phyloP scores from a whole-genome alignment of 192 early-diverging fungal species.

The Linnemannia exigua region DNA sequence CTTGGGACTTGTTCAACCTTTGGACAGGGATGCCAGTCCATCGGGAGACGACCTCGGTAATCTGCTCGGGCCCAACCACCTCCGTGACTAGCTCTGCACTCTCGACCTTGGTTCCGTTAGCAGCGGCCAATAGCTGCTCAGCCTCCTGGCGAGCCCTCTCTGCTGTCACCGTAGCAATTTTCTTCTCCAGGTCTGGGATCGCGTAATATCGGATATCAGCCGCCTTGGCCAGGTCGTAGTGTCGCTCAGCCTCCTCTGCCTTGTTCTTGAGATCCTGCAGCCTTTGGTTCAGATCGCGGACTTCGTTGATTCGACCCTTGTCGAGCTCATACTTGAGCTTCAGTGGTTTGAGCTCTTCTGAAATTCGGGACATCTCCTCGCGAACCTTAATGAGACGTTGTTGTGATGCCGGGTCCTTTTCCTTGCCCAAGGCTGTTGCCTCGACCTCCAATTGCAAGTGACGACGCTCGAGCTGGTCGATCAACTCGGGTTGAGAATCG shows the following conservation, averaged over 20 bases:
- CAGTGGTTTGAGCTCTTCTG: constrained; percentile 92
- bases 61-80: constrained; percentile 91
- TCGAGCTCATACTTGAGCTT: constrained; percentile 89
- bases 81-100: constrained; percentile 80
- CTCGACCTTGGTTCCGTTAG: constrained; percentile 42
- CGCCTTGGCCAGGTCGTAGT: constrained; percentile 86
- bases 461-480: constrained; percentile 95
- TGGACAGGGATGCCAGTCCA: constrained; percentile 99
- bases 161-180: constrained; percentile 79
- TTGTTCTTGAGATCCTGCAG: constrained; percentile 90
- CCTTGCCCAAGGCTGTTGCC: constrained; percentile 92
- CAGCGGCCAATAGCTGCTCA: constrained; percentile 62
- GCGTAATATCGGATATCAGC: constrained; percentile 96
- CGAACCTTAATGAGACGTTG: constrained; percentile 83
- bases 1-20: constrained; percentile 87
- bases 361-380: constrained; percentile 85
- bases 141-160: constrained; percentile 77
- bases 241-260: constrained; percentile 86
- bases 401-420: constrained; percentile 88
- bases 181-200: constrained; percentile 89
- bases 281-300: constrained; percentile 89
- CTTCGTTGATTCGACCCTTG: constrained; percentile 89
- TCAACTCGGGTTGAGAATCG: constrained; percentile 96
- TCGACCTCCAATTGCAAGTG: constrained; percentile 97
- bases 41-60: constrained; percentile 93